Base-by-base conservation (phyloP, 2,329 filamentous ascomycete genomes). In the Biscogniauxia sp. region DNA sequence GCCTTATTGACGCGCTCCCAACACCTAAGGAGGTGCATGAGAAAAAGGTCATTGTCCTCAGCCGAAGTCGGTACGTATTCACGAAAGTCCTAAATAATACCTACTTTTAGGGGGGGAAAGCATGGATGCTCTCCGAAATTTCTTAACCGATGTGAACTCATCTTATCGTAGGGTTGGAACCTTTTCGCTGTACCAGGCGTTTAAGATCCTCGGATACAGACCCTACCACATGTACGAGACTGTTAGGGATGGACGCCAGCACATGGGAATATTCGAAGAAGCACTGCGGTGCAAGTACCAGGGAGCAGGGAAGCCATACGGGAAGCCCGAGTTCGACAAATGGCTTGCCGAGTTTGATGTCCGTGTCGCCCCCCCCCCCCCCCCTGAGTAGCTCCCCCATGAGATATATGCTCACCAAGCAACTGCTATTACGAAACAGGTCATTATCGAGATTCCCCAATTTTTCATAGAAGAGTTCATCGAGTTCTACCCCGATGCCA, bases 401-500 rank as follows among this genome's bases (percentile, higher is more conserved):
- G n/a, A 59, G 56, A 45, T 17, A 20, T 13, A 15, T 55, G 20
- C 53, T 45, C 13, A 26, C 53, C 51, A 54, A 25, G 32, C 13
- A 20, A 13, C 20, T 20, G 1, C 25, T n/a, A n/a, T n/a, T n/a
- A n/a, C n/a, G n/a, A 13, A 13, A 37, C 52, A 69, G 66, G 54
- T 60, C 3, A 53, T 70, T 20, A 60, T 68, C 50, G 69, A 70
- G 54, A 67, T 70, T 26, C 57, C 65, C 5, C 66, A 66, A 1
- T 67, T 73, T 57, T 70, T 76, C 25, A 59, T 66, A 2, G 68
- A 71, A 13, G 70, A 73, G 26, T 63, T 73, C 55, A 64, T 73
- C 28, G 59, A 65, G 37, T 64, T 59, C 49, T 74, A 74, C 23
- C 72, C 74, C 0, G 61, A 74, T 13, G 71, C 73, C 2, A 73